phyloP scores from a whole-genome alignment of 768 basidiomycete species.

The Cubamyces sp. region DNA sequence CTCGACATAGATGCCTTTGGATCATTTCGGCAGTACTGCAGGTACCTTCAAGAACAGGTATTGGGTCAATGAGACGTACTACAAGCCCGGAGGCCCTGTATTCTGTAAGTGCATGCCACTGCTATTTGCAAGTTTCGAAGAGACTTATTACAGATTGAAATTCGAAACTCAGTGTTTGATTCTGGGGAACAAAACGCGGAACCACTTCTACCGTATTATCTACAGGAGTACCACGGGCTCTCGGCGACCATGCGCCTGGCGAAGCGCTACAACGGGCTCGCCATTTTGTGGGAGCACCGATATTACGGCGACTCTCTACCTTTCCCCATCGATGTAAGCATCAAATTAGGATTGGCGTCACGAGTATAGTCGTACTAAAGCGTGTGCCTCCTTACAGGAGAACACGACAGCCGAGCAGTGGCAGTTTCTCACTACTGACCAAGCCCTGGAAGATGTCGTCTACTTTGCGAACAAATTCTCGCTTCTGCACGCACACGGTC shows the following conservation, averaged over 20 bases:
- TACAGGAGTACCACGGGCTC: slow-evolving; percentile 54
- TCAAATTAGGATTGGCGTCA: background rate
- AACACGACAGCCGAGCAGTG: slow-evolving; percentile 52
- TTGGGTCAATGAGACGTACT: slow-evolving; percentile 54
- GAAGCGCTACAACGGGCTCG: slow-evolving; percentile 49
- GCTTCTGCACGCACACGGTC: background rate
- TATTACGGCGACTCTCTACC: slow-evolving; percentile 53
- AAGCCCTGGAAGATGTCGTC: slow-evolving; percentile 53
- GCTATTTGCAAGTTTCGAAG: background rate
- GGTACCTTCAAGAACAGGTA: slow-evolving; percentile 50
- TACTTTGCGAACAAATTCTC: slow-evolving; percentile 51
- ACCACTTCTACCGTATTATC: slow-evolving; percentile 51
- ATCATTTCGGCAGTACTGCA: slow-evolving; percentile 45
- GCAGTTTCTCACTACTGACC: slow-evolving; percentile 52
- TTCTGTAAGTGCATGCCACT: slow-evolving; percentile 40
- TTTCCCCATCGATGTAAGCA: slow-evolving; percentile 49
- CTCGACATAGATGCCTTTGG: slow-evolving; percentile 44
- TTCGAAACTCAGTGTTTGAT: slow-evolving; percentile 45
- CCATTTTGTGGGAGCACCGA: slow-evolving; percentile 55
- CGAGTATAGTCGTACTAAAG: background rate
- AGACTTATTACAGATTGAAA: background rate
- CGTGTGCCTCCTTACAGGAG: slow-evolving; percentile 32
- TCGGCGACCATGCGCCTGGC: slow-evolving; percentile 53
- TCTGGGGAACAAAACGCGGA: slow-evolving; percentile 55
- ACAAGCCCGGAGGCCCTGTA: slow-evolving; percentile 50